Percentiles rank a stretch among this genome's conserved stretches.
These are phyloP conservation scores for Karstenula rhodostoma DNA, from an alignment of 2,329 filamentous ascomycete species.

Conservation along the genomic window DNA sequence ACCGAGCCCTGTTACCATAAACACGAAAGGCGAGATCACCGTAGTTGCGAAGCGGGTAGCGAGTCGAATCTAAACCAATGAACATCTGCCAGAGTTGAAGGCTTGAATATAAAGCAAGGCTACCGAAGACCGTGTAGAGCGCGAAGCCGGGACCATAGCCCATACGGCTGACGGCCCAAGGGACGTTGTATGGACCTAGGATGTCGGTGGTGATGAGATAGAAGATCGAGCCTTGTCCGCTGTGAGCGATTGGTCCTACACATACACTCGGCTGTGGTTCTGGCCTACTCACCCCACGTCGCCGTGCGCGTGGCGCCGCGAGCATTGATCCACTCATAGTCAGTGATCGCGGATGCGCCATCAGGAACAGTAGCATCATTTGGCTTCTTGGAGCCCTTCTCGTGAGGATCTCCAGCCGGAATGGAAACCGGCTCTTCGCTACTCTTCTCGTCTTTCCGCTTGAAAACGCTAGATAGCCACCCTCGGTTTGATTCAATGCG, in stretches of 20 bases:
- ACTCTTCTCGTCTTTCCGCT: slow-evolving; percentile 11
- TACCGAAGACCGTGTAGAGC: slow-evolving; percentile 50
- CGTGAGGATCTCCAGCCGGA: neutral
- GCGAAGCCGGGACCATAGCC: slow-evolving; percentile 48
- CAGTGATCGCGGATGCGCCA: slow-evolving; percentile 25
- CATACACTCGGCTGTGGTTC: neutral
- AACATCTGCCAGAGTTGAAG: slow-evolving; percentile 53
- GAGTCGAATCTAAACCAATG: slow-evolving; percentile 51
- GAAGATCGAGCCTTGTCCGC: slow-evolving; percentile 41
- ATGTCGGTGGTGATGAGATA: slow-evolving; percentile 58
- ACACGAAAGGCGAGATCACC: slow-evolving; percentile 54
- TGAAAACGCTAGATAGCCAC: slow-evolving; percentile 1
- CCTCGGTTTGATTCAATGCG: slow-evolving; percentile 14
- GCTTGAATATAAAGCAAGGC: slow-evolving; percentile 47
- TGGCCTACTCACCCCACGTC: slow-evolving; percentile 31
- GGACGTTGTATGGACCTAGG: slow-evolving; percentile 48
- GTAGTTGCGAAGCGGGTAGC: slow-evolving; percentile 52
- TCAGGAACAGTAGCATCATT: slow-evolving; percentile 2
- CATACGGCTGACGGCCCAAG: slow-evolving; percentile 42
- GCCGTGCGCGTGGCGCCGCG: slow-evolving; percentile 46
- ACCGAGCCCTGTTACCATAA: slow-evolving; percentile 47
- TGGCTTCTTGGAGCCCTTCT: slow-evolving; percentile 13
- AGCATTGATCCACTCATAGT: slow-evolving; percentile 47
- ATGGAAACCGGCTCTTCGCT: neutral
- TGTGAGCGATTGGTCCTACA: neutral